A percentile compares a stretch with the other conserved stretches of the same genome.
Conservation (phyloP, 345 rosid species). For the Luvunga scandens region DNA sequence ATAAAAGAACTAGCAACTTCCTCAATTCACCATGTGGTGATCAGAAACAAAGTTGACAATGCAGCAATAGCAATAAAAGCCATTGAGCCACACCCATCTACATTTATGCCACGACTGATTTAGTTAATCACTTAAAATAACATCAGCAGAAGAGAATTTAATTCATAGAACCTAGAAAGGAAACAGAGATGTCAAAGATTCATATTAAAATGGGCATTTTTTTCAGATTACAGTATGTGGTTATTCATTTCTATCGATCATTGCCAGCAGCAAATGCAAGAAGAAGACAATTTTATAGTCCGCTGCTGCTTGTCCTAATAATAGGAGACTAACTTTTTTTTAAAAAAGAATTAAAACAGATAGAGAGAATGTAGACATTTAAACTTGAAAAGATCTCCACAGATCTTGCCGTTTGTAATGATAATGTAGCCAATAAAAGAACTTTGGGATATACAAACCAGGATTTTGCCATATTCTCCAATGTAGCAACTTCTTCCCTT, state of each 20-base stretch:
- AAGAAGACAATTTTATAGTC: not conserved
- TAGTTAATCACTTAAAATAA: not conserved
- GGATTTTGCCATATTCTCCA: slow-evolving; percentile 92
- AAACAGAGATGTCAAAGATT: not conserved
- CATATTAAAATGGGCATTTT: not conserved
- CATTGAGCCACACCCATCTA: not conserved
- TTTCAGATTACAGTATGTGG: not conserved
- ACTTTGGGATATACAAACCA: slow-evolving; percentile 51
- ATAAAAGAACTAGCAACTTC: not conserved
- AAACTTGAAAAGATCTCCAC: not conserved
- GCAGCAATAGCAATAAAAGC: slow-evolving; percentile 1
- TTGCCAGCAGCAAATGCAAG: not conserved
- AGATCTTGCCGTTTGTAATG: not conserved
- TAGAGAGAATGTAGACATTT: not conserved
- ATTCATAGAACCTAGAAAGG: not conserved
- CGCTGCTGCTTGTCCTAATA: not conserved
- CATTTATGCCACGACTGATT: not conserved
- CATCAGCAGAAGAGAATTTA: not conserved
- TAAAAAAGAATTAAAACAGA: not conserved
- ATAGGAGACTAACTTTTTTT: not conserved
- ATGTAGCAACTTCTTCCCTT: slow-evolving; percentile 65
- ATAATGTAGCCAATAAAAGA: not conserved
- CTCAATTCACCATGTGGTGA: not conserved
- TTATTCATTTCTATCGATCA: not conserved
- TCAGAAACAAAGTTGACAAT: not conserved